Conservation (phyloP, 208 protist genomes). For the Trypanosoma caninum region DNA sequence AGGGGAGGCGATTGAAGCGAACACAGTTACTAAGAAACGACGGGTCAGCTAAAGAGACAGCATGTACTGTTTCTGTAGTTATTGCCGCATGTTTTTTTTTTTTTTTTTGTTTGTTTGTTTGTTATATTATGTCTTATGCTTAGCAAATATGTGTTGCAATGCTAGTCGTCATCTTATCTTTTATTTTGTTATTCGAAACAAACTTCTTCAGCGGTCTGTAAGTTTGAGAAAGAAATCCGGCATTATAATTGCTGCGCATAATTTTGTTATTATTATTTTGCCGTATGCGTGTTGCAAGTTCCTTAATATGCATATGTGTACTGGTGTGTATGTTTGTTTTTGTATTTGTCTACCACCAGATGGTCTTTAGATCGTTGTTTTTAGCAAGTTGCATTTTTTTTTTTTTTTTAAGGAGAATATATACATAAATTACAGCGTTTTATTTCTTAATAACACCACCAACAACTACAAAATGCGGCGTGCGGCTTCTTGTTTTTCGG, state of each 20-base stretch:
- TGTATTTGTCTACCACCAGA: background rate
- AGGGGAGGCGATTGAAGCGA: background rate
- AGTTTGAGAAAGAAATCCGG: too few species aligned
- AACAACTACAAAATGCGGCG: slow-evolving; percentile 32
- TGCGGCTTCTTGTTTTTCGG: slow-evolving; percentile 18
- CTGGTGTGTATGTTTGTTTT: background rate
- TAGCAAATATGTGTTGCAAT: too few species aligned
- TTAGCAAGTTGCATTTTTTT: background rate
- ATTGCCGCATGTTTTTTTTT: background rate
- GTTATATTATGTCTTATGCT: background rate
- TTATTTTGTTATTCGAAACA: too few species aligned
- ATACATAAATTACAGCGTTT: too few species aligned
- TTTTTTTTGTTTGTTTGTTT: background rate
- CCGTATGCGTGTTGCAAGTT: background rate
- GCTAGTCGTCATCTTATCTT: too few species aligned
- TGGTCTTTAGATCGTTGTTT: background rate
- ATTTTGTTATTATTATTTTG: background rate
- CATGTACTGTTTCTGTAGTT: background rate
- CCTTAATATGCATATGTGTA: background rate
- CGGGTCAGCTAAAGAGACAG: slow-evolving; percentile 7
- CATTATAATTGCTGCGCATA: background rate
- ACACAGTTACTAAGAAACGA: background rate
- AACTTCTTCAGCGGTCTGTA: too few species aligned
- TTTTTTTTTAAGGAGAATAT: too few species aligned
- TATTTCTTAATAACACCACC: too few species aligned